Evolutionary conservation across 345 rosid genomes (phyloP).

Genomic region (Laguncularia racemosa): DNA sequence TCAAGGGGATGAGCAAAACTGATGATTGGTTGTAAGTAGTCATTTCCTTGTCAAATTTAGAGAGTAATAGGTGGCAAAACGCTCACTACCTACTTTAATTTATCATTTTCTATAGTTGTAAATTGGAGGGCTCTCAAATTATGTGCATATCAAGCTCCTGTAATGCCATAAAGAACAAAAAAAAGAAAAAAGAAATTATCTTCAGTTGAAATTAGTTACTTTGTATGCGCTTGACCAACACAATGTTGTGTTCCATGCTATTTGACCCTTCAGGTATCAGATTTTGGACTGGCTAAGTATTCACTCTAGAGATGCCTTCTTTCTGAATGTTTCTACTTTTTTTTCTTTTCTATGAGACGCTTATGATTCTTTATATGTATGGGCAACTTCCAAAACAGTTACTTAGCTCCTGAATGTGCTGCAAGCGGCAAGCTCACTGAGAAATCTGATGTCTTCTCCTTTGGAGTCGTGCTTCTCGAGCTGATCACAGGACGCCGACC

Average conservation of each 20-base stretch:
- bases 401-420: conserved; percentile 91
- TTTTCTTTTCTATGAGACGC: background rate
- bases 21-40: no score
- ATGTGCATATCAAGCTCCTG: no score
- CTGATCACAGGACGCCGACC: conserved; percentile 79
- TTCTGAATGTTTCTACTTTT: background rate
- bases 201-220: background rate
- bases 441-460: conserved; percentile 83
- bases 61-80: no score
- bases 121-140: no score
- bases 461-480: conserved; percentile 84
- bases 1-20: no score
- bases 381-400: conserved; percentile 27
- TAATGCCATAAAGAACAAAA: no score
- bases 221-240: background rate
- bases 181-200: no score
- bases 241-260: background rate
- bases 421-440: conserved; percentile 81
- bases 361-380: background rate
- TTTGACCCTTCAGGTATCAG: conserved; percentile 62
- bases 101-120: no score
- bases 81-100: no score
- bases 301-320: background rate
- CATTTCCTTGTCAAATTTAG: no score
- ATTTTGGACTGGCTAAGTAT: conserved; percentile 85